Conservation (phyloP, 2,329 filamentous ascomycete genomes). For the Xylariaceae sp. region DNA sequence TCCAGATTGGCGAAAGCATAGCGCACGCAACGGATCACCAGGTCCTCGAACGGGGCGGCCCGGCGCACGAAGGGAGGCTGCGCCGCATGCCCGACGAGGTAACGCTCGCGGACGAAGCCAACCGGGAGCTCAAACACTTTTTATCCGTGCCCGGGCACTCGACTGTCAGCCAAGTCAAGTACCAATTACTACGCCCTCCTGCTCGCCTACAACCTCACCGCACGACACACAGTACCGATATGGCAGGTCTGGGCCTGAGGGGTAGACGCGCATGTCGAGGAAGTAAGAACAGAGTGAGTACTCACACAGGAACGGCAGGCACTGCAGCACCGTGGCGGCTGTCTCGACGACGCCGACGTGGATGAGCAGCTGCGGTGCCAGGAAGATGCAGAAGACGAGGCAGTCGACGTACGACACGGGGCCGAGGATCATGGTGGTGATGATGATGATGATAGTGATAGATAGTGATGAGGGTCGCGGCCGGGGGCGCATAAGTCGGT, state of each 20-base stretch:
- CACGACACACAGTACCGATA: too few species aligned
- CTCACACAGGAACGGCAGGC: conserved; percentile 64
- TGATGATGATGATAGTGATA: too few species aligned
- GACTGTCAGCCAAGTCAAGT: too few species aligned
- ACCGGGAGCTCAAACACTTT: conserved; percentile 52
- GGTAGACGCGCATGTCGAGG: too few species aligned
- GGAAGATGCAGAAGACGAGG: conserved; percentile 61
- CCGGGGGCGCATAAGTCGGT: too few species aligned
- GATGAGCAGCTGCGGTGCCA: conserved; percentile 63
- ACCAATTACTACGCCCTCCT: too few species aligned
- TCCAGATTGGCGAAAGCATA: conserved; percentile 70
- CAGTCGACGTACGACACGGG: conserved; percentile 72
- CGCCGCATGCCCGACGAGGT: conserved; percentile 33
- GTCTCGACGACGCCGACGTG: conserved; percentile 57
- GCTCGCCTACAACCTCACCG: too few species aligned
- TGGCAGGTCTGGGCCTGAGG: too few species aligned
- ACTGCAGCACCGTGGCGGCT: conserved; percentile 47
- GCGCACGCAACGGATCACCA: conserved; percentile 69
- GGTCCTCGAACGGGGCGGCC: conserved; percentile 67
- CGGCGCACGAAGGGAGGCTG: conserved; percentile 58
- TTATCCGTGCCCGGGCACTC: too few species aligned
- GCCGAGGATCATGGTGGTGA: conserved; percentile 58
- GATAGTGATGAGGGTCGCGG: too few species aligned
- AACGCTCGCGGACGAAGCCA: conserved; percentile 51
- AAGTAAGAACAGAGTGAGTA: conserved; percentile 4